Conservation (phyloP, 1,284 basidiomycete species). For the Ceratobasidium sp. region DNA sequence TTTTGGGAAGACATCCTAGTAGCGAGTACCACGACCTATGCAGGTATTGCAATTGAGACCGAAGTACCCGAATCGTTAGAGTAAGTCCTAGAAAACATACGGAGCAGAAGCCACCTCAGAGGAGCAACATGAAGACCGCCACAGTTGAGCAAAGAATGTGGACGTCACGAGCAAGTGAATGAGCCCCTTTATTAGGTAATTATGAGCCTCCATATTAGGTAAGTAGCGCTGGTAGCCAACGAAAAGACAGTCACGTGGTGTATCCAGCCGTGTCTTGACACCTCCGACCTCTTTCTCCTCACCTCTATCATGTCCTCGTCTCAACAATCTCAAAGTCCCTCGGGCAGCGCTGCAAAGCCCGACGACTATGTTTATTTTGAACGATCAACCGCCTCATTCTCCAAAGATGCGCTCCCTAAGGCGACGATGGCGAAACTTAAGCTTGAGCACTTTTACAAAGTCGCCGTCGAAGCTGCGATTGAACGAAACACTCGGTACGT, state of each 20-base stretch:
- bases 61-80: neutral
- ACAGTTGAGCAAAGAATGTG: constrained; percentile 7
- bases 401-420: constrained; percentile 89
- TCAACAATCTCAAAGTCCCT: constrained; percentile 40
- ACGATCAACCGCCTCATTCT: constrained; percentile 85
- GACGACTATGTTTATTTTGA: constrained; percentile 95
- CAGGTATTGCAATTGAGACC: neutral
- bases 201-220: constrained; percentile 31
- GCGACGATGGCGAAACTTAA: constrained; percentile 97
- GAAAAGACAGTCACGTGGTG: constrained; percentile 36
- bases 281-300: neutral
- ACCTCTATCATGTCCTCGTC: constrained; percentile 36
- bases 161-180: constrained; percentile 29
- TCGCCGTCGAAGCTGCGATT: constrained; percentile 91
- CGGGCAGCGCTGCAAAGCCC: constrained; percentile 41
- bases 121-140: constrained; percentile 8
- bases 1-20: constrained; percentile 38
- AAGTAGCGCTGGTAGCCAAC: constrained; percentile 42
- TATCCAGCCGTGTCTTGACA: constrained; percentile 25
- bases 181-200: constrained; percentile 42
- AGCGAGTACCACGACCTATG: neutral
- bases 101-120: constrained; percentile 8
- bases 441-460: constrained; percentile 97
- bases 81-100: neutral
- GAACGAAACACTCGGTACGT: constrained; percentile 86